A percentile compares a stretch with the other conserved stretches of the same genome.
These are phyloP conservation scores for Rhinocladiella mackenziei DNA, from an alignment of 2,329 filamentous ascomycete genomes.

Conservation along the genomic window DNA sequence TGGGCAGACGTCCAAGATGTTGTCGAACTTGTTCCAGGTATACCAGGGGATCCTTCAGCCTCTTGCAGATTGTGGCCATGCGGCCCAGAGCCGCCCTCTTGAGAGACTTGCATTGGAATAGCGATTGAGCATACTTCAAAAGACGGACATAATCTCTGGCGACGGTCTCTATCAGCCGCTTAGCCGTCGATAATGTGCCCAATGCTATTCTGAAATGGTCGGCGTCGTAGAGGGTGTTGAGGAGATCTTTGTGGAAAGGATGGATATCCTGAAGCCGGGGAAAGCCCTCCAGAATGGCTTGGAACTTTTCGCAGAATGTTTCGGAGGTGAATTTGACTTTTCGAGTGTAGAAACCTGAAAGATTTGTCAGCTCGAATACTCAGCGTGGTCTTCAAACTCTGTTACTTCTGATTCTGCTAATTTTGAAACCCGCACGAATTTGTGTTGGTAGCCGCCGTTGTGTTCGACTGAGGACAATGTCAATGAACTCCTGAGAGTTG, in stretches of 20 bases:
- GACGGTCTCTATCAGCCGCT: constrained; percentile 94
- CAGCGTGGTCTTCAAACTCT: constrained; percentile 8
- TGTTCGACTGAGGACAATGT: constrained; percentile 91
- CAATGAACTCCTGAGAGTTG: constrained; percentile 90
- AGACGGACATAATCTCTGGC: constrained; percentile 93
- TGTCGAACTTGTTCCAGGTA: constrained; percentile 97
- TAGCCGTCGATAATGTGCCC: constrained; percentile 91
- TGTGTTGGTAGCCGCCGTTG: constrained; percentile 91
- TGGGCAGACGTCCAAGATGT: constrained; percentile 91
- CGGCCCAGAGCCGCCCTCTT: constrained; percentile 94
- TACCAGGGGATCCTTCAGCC: constrained; percentile 86
- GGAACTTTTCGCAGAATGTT: constrained; percentile 92
- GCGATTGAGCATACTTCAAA: constrained; percentile 90
- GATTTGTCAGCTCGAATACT: constrained; percentile 31
- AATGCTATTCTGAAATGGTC: constrained; percentile 97
- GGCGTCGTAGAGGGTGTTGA: constrained; percentile 98
- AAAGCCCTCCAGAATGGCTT: constrained; percentile 85
- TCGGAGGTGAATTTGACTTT: constrained; percentile 99
- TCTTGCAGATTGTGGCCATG: constrained; percentile 95
- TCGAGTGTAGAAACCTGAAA: constrained; percentile 79
- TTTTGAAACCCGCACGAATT: constrained; percentile 94
- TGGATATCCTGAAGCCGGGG: constrained; percentile 91
- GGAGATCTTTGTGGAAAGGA: constrained; percentile 83
- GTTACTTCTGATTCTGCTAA: constrained; percentile 74
- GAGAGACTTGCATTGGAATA: constrained; percentile 99